These are phyloP conservation scores for Eucalyptus polybractea DNA, from an alignment of 345 rosid genomes.

Conservation along the genomic window DNA sequence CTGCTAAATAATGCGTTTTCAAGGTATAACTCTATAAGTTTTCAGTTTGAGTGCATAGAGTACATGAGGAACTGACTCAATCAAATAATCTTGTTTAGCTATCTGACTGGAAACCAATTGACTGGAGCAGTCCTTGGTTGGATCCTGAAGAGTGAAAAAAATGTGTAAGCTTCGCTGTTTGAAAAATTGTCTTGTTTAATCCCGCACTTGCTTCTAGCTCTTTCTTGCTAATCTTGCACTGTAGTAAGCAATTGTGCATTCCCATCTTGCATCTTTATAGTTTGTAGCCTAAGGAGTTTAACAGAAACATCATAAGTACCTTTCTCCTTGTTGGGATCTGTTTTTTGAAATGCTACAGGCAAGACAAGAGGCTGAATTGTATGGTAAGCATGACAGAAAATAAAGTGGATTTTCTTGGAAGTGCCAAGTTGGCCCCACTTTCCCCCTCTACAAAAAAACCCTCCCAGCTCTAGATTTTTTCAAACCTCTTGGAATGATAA, in stretches of 20 bases:
- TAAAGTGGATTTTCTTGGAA: background rate
- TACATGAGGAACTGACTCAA: background rate
- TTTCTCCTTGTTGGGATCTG: background rate
- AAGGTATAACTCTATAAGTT: background rate
- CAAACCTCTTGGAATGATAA: background rate
- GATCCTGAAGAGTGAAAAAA: background rate
- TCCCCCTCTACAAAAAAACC: background rate
- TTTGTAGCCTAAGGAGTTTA: background rate
- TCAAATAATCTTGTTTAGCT: background rate
- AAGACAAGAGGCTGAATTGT: background rate
- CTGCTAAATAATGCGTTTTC: background rate
- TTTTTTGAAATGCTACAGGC: background rate
- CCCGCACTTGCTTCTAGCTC: too few species aligned
- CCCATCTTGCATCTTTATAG: background rate
- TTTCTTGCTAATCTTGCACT: background rate
- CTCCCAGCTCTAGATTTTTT: background rate
- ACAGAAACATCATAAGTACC: background rate
- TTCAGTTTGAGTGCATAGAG: background rate
- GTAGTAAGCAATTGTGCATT: background rate
- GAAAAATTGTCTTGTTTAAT: background rate
- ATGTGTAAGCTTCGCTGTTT: background rate
- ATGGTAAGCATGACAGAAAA: background rate
- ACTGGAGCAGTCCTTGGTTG: background rate
- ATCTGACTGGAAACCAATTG: background rate
- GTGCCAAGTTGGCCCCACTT: background rate